Percentiles rank a stretch among this genome's conserved stretches.
phyloP scores from a whole-genome alignment of 2,329 filamentous ascomycete genomes.

The Helotiales sp. region DNA sequence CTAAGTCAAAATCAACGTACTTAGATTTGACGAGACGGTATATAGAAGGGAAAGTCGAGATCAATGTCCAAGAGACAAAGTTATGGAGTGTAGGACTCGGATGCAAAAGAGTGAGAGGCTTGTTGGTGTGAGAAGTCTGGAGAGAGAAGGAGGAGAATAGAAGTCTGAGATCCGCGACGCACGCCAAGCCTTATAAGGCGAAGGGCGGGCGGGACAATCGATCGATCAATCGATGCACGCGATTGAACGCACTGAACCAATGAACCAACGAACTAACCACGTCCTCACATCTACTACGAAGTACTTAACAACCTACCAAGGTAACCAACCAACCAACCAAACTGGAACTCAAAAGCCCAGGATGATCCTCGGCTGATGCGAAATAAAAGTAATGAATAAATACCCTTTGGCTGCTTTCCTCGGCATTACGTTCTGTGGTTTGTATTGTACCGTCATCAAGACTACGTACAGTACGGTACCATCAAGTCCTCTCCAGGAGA shows the following conservation, averaged over 20 bases:
- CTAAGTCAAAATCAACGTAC: not conserved
- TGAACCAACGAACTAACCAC: not conserved
- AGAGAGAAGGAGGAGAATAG: not conserved
- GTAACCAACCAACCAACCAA: not conserved
- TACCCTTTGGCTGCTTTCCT: too few species aligned
- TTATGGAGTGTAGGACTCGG: not conserved
- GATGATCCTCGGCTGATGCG: not conserved
- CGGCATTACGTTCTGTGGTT: not conserved
- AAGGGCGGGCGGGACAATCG: not conserved
- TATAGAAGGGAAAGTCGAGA: not conserved
- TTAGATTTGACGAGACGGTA: not conserved
- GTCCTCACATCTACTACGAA: too few species aligned
- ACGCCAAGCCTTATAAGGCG: slow-evolving; percentile 12
- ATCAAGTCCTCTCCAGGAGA: too few species aligned
- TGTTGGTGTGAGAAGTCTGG: not conserved
- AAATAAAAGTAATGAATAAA: too few species aligned
- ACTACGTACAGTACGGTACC: too few species aligned
- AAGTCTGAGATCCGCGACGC: slow-evolving; percentile 9
- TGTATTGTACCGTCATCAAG: not conserved
- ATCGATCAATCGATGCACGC: not conserved
- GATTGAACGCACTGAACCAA: not conserved
- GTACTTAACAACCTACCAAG: too few species aligned
- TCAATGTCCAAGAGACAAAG: not conserved
- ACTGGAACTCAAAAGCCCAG: too few species aligned
- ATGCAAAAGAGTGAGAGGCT: not conserved